Conservation (phyloP, 202 grass and related monocot genomes). For the Schoenoplectus tabernaemontani region DNA sequence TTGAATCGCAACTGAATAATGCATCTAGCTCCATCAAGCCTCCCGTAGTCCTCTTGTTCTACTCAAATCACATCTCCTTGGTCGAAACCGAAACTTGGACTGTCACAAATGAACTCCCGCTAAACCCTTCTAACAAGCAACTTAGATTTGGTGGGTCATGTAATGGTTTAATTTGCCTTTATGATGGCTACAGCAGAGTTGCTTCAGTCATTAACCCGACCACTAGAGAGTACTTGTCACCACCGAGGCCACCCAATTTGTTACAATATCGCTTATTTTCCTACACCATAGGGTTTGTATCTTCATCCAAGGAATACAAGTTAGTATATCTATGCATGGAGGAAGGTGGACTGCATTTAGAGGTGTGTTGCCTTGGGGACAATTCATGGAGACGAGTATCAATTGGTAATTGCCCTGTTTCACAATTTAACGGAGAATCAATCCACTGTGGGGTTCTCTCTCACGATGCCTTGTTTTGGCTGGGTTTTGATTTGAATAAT, state of each 20-base stretch:
- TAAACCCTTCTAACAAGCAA: background rate
- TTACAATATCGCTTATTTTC: background rate
- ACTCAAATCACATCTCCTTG: background rate
- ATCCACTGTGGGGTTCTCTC: background rate
- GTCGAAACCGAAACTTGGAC: conserved; percentile 17
- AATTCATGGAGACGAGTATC: background rate
- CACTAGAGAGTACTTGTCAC: background rate
- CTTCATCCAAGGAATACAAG: conserved; percentile 9
- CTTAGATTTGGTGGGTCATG: background rate
- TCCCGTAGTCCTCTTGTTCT: conserved; percentile 11
- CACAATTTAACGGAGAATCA: background rate
- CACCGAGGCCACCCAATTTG: background rate
- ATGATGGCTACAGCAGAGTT: background rate
- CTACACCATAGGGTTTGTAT: conserved; percentile 17
- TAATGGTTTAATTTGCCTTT: conserved; percentile 11
- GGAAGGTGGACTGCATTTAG: background rate
- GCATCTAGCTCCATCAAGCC: background rate
- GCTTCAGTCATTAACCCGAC: conserved; percentile 8
- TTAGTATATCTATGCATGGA: background rate
- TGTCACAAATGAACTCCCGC: background rate
- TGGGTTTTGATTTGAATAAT: background rate
- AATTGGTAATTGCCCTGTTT: background rate
- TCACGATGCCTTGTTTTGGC: background rate
- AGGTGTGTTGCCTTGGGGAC: background rate
- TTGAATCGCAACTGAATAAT: conserved; percentile 2